Evolutionary conservation across 768 basidiomycete genomes (phyloP), one percentile per base, ranked within the genome.

Genomic region (Panaeolus papilionaceus): DNA sequence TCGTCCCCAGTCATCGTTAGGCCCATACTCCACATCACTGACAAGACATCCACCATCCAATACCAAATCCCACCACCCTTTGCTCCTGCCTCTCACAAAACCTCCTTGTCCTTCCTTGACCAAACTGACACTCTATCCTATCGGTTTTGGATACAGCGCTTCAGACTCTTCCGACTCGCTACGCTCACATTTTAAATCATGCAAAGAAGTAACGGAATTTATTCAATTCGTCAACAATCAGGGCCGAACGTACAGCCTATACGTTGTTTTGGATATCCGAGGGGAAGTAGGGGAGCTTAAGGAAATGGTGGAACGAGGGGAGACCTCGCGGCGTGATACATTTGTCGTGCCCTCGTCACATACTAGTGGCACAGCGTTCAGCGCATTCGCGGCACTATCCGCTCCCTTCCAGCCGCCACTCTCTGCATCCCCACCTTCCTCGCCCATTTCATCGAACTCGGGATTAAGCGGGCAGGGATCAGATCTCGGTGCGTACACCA

Each of bases 131-230:
- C 12, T 58, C 26, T 58, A 58, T 10, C 54, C 54, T 4, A 10
- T 37, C n/a, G 54, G 28, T 7, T 58, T 58, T 33, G 54, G 54
- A 16, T 16, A 58, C 12, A 33, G 4, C 54, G 16, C 54, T 9
- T 58, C 54, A 16, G 54, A 58, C 4, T 58, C 54, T 4, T 58
- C 54, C 9, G 54, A 58, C 16, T 33, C 54, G 9, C 14, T 58
- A 4, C 54, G 54, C 14, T 58, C 54, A 33, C 54, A 58, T 58
- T 58, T 58, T 28, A 11, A 33, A 28, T 58, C 54, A 12, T 58
- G 54, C 33, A 58, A 37, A 7, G 54, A 28, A 18, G 6, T 58
- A 2, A 11, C 54, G 11, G 12, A 58, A 14, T 58, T 58, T 33
- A 18, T 58, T 28, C 33, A 33, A 23, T 37, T 28, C 33, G 54